Base-by-base conservation (phyloP, 495 filamentous ascomycete genomes). In the Cairneyella variabilis region DNA sequence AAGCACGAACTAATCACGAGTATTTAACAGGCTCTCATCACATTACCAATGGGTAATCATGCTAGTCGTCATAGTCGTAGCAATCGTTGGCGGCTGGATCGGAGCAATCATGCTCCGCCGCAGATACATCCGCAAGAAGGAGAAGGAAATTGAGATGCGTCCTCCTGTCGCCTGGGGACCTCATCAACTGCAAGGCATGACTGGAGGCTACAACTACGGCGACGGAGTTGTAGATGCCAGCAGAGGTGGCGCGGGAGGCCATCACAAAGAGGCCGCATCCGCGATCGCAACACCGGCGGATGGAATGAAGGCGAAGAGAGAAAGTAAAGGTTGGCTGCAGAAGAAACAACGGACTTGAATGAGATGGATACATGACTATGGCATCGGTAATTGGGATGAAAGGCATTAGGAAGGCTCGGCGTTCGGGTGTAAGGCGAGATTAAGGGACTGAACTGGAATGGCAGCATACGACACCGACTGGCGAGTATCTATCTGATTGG, bases 41-140 rank as follows among this genome's bases (percentile, higher is more conserved):
- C 78, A 81, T 60, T 76, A 69, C 59, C 68, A 75, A 66, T 81
- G 76, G 75, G 73, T 81, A n/a, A 71, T 80, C 47, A 76, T 80
- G 64, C 66, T 79, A 26, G 70, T 80, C 44, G 64, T 80, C 48
- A 64, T 81, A 39, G 66, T 78, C 12, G 68, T 81, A 23, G 74
- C 65, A 43, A 73, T 81, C 25, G 60, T 67, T 18, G 76, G 68
- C 38, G 76, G 75, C 49, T 81, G 78, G 78, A 60, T 76, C 8
- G 75, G 71, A 20, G 78, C 78, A 36, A 77, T 73, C 59, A 58
- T 78, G 54, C 75, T 76, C 69, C 69, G 77, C 38, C 66, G 70
- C 47, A 67, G 72, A 32, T 79, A 81, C 59, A 64, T 79, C 32
- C 69, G 65, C 52, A 78, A 73, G 60, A 76, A 69, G 60, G 76